These are phyloP conservation scores for Scedosporium boydii DNA, from an alignment of 2,329 filamentous ascomycete species.

Conservation along the genomic window DNA sequence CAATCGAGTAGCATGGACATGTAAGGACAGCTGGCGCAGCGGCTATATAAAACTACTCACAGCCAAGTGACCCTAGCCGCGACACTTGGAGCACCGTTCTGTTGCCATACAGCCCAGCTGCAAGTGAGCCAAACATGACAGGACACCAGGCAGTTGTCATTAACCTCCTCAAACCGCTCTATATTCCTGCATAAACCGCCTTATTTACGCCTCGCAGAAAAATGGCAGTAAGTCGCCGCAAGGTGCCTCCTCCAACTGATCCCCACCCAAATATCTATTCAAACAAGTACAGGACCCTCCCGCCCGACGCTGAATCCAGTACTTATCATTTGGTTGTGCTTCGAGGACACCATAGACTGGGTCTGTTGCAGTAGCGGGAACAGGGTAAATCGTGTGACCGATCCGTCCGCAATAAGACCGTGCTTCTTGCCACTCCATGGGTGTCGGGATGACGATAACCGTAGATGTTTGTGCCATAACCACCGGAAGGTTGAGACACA, in stretches of 20 bases:
- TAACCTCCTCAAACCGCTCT: too few species aligned
- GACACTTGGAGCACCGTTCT: too few species aligned
- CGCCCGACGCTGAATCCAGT: slow-evolving; percentile 2
- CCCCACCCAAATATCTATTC: background rate
- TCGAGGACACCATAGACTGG: background rate
- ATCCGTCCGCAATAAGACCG: slow-evolving; percentile 1
- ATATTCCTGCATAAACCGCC: too few species aligned
- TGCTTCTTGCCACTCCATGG: background rate
- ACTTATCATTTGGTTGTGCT: background rate
- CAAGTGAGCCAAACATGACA: too few species aligned
- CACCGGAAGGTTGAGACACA: background rate
- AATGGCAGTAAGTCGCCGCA: slow-evolving; percentile 2
- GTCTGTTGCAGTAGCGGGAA: slow-evolving; percentile 2
- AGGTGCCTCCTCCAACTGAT: slow-evolving; percentile 3
- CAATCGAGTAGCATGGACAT: too few species aligned
- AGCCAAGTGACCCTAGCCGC: too few species aligned
- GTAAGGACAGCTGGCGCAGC: too few species aligned
- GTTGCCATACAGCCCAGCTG: too few species aligned
- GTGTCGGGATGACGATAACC: background rate
- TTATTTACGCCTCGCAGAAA: slow-evolving; percentile 1
- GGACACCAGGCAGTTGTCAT: too few species aligned
- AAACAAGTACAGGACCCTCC: slow-evolving; percentile 3
- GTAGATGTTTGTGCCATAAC: background rate
- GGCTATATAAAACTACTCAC: too few species aligned
- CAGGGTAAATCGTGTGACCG: slow-evolving; percentile 2